Percentiles rank a stretch among this genome's conserved stretches.
These are phyloP conservation scores for Stagonosporopsis vannaccii DNA, from an alignment of 2,329 filamentous ascomycete species.

Conservation along the genomic window DNA sequence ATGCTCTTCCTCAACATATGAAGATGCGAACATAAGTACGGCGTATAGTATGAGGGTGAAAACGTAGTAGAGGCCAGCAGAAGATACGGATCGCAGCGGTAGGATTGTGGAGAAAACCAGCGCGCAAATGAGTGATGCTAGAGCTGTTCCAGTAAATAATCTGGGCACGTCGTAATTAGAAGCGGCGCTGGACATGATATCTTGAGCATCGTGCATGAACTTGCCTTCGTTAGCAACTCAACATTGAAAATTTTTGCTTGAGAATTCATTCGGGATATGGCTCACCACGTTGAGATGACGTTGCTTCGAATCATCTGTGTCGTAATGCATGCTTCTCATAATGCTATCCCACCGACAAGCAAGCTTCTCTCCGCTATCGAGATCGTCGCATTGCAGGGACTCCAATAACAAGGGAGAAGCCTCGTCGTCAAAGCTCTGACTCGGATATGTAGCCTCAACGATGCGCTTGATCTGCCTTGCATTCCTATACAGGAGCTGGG, in stretches of 20 bases:
- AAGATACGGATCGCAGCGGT: constrained; percentile 56
- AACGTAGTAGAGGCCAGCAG: constrained; percentile 54
- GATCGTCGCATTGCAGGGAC: background rate
- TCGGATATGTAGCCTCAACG: constrained; percentile 74
- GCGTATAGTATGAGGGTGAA: constrained; percentile 64
- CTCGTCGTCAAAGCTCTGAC: constrained; percentile 56
- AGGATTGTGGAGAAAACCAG: constrained; percentile 46
- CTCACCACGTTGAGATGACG: constrained; percentile 55
- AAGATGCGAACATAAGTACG: constrained; percentile 96
- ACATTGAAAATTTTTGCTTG: background rate
- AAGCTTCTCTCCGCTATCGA: constrained; percentile 52
- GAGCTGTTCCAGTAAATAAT: constrained; percentile 58
- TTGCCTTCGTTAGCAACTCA: constrained; percentile 22
- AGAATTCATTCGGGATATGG: background rate
- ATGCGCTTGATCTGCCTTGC: constrained; percentile 81
- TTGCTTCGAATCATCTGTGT: constrained; percentile 19
- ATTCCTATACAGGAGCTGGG: constrained; percentile 77
- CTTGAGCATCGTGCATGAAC: constrained; percentile 78
- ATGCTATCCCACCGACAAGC: constrained; percentile 72
- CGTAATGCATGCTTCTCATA: constrained; percentile 18
- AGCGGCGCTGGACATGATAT: constrained; percentile 84
- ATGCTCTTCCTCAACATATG: constrained; percentile 97
- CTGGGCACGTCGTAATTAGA: constrained; percentile 85
- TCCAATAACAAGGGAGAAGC: background rate
- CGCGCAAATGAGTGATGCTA: constrained; percentile 56